These are phyloP conservation scores for Calonectria fujianensis DNA, from an alignment of 2,329 filamentous ascomycete genomes.

Conservation along the genomic window DNA sequence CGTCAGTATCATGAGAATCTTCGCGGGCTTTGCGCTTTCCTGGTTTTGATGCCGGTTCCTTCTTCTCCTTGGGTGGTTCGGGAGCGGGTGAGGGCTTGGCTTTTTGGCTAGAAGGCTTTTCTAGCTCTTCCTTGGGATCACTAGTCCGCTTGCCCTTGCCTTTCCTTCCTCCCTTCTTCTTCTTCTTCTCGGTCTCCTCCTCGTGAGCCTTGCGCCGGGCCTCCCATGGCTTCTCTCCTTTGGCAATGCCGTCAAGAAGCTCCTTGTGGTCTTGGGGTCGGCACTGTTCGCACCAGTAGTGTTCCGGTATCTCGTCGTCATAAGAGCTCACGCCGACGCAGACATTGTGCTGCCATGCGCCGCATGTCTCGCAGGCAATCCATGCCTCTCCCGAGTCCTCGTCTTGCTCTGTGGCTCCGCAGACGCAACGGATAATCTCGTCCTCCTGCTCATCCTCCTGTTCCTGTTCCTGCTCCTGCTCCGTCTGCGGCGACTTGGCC, in stretches of 20 bases:
- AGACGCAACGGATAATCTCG: conserved; percentile 94
- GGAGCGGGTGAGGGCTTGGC: conserved; percentile 64
- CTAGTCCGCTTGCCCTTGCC: conserved; percentile 79
- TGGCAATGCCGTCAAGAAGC: conserved; percentile 84
- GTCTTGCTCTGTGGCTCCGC: conserved; percentile 89
- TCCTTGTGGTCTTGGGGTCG: conserved; percentile 88
- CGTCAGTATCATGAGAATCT: conserved; percentile 71
- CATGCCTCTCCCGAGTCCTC: conserved; percentile 92
- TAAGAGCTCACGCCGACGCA: conserved; percentile 91
- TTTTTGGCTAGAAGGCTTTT: conserved; percentile 62
- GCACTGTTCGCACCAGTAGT: conserved; percentile 96
- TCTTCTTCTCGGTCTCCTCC: conserved; percentile 75
- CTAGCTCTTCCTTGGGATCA: conserved; percentile 78
- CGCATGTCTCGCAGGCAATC: conserved; percentile 96
- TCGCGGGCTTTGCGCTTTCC: conserved; percentile 76
- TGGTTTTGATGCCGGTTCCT: conserved; percentile 65
- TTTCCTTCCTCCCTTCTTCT: conserved; percentile 77
- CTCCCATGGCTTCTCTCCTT: conserved; percentile 92
- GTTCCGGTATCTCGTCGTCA: conserved; percentile 84
- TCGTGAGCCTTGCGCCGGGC: conserved; percentile 78
- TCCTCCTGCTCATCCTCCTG: conserved; percentile 68
- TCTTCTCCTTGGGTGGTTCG: conserved; percentile 68
- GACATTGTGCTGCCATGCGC: conserved; percentile 97
- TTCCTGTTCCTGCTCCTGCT: conserved; percentile 77
- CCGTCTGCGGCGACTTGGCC: conserved; percentile 77